phyloP scores from a whole-genome alignment of 2,329 filamentous ascomycete species.

The Ilyonectria robusta region DNA sequence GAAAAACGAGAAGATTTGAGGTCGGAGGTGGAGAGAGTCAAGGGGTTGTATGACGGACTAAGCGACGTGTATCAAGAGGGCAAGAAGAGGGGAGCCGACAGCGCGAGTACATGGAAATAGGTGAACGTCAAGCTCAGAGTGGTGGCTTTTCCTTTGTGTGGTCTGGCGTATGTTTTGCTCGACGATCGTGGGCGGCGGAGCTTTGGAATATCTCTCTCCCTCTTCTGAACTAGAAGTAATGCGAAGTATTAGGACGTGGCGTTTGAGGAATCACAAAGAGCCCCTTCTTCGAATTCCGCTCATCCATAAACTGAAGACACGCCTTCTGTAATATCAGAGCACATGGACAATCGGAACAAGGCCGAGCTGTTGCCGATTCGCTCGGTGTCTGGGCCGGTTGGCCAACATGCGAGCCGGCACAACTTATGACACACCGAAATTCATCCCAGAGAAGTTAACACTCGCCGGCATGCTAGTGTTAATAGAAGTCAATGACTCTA shows the following conservation, averaged over 20 bases:
- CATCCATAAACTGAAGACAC: too few relatives aligned
- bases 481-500: not conserved
- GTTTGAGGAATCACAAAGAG: too few relatives aligned
- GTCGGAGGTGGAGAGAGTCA: constrained; percentile 62
- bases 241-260: too few relatives aligned
- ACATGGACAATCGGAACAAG: not conserved
- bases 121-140: not conserved
- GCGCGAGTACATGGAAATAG: constrained; percentile 63
- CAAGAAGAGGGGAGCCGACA: constrained; percentile 59
- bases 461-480: not conserved
- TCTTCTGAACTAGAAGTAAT: too few relatives aligned
- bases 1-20: constrained; percentile 52
- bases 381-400: not conserved
- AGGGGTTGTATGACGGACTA: constrained; percentile 61
- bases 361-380: not conserved
- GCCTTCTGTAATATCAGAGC: not conserved
- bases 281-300: too few relatives aligned
- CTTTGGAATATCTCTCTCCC: not conserved
- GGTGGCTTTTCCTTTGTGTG: not conserved
- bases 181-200: too few relatives aligned
- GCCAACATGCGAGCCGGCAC: not conserved
- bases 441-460: not conserved
- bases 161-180: not conserved
- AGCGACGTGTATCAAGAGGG: constrained; percentile 65
- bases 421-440: not conserved